Evolutionary conservation across 2,329 filamentous ascomycete species (phyloP), one percentile per base, ranked within the genome.

Genomic region (Paecilomyces niveus): DNA sequence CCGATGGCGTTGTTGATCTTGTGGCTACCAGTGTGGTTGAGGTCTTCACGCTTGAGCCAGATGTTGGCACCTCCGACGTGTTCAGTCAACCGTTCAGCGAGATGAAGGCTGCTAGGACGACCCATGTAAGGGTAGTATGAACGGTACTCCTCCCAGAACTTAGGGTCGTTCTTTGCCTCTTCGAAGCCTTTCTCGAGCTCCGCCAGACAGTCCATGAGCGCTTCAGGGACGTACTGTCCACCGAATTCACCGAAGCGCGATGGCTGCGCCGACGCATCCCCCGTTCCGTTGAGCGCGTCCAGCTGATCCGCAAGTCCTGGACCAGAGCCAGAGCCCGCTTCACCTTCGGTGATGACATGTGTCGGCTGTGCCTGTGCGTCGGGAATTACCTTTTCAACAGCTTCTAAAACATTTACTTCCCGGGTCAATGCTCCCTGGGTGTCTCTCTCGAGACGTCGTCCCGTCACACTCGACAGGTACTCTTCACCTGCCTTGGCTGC

Each of bases 1-100:
- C 94, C 94, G 8, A 99, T 81, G 0, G 94, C 94, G 69, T 99
- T 99, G 81, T 99, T 99, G 81, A 99, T 97, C 84, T 99, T 99
- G 83, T 99, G 94, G 62, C 90, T 95, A 65, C 94, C 94, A 8
- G 94, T 97, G 74, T 99, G 94, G 77, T 97, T 97, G 58, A 97
- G 81, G 73, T 99, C 94, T 78, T 99, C 94, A 67, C 94, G 86
- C 84, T 99, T 99, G 65, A 99, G 79, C 88, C 93, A 99, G 79
- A 99, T 96, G 71, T 92, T 96, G 54, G 94, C 93, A 61, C 94
- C 94, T 24, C 92, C 91, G 54, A 90, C 92, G 68, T 93, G 80
- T 71, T 95, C 88, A 0, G 93, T 97, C 64, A 99, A 80, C 56
- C 92, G 87, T 66, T 94, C 87, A 1, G 94, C 94, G 56, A 92